These are phyloP conservation scores for Mrakia frigida DNA, from an alignment of 768 basidiomycete species.

Conservation along the genomic window DNA sequence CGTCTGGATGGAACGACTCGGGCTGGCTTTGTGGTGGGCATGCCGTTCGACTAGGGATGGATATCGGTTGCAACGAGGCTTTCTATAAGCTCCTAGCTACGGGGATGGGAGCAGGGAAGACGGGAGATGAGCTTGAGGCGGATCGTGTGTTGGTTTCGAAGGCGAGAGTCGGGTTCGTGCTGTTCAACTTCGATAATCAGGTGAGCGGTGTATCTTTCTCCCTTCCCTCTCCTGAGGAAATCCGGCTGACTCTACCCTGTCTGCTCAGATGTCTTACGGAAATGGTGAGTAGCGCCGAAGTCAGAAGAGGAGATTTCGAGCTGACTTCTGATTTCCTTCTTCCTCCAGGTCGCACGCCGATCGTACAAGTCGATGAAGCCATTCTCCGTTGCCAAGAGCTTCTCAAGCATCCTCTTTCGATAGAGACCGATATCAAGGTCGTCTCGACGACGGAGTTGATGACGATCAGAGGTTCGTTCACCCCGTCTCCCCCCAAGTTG, in stretches of 20 bases:
- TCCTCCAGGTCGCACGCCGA: constrained; percentile 78
- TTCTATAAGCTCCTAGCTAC: constrained; percentile 72
- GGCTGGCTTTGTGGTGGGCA: constrained; percentile 57
- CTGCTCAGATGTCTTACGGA: constrained; percentile 78
- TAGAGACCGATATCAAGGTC: constrained; percentile 64
- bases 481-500: background rate
- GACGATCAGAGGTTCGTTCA: constrained; percentile 14
- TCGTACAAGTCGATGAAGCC: constrained; percentile 85
- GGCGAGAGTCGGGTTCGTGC: constrained; percentile 82
- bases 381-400: constrained; percentile 74
- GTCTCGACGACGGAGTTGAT: constrained; percentile 19
- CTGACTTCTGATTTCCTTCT: background rate
- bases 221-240: constrained; percentile 41
- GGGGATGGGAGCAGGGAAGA: constrained; percentile 67
- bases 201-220: background rate
- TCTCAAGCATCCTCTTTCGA: constrained; percentile 76
- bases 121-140: constrained; percentile 51
- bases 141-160: constrained; percentile 76
- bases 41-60: constrained; percentile 92
- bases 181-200: constrained; percentile 74
- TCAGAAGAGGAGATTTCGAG: background rate
- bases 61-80: constrained; percentile 73
- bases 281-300: background rate
- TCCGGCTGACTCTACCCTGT: background rate
- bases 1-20: constrained; percentile 11